These are phyloP conservation scores for Podila minutissima DNA, from an alignment of 192 early-diverging fungal species.

Conservation along the genomic window DNA sequence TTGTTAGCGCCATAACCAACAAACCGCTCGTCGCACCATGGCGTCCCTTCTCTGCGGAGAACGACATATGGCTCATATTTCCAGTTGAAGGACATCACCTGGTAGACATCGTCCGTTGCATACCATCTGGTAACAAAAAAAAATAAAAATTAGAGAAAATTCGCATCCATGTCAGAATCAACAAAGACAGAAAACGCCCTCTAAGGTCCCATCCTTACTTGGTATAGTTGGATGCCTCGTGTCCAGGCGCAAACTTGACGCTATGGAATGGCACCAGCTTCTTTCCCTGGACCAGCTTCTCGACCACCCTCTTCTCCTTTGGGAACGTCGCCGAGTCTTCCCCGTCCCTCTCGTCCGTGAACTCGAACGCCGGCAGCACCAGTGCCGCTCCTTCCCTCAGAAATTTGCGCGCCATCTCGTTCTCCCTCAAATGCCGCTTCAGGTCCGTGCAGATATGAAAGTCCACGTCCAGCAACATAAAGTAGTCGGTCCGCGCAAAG, in stretches of 20 bases:
- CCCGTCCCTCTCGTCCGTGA: constrained; percentile 58
- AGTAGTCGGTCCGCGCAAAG: constrained; percentile 66
- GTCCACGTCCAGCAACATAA: constrained; percentile 70
- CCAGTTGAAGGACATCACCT: constrained; percentile 62
- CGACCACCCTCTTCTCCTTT: constrained; percentile 52
- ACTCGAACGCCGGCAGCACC: constrained; percentile 69
- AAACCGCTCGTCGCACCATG: constrained; percentile 66
- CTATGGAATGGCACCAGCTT: constrained; percentile 63
- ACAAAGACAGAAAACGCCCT: not conserved
- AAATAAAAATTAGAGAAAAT: not conserved
- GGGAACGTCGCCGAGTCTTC: constrained; percentile 60
- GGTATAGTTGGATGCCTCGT: constrained; percentile 64
- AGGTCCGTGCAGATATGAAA: constrained; percentile 68
- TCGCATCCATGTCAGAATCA: too few relatives aligned
- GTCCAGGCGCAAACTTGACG: constrained; percentile 54
- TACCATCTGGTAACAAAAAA: constrained; percentile 39
- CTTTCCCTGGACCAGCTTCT: constrained; percentile 47
- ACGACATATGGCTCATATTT: constrained; percentile 70
- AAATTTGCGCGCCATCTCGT: constrained; percentile 46
- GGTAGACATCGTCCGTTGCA: constrained; percentile 55
- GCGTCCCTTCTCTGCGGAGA: constrained; percentile 57
- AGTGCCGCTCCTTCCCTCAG: constrained; percentile 55
- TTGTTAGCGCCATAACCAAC: constrained; percentile 72
- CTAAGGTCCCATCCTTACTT: not conserved
- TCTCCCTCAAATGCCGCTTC: constrained; percentile 39